A percentile compares a stretch with the other conserved stretches of the same genome.
Evolutionary conservation across 768 basidiomycete genomes (phyloP).

Genomic region (Boletus vinaceobasis): DNA sequence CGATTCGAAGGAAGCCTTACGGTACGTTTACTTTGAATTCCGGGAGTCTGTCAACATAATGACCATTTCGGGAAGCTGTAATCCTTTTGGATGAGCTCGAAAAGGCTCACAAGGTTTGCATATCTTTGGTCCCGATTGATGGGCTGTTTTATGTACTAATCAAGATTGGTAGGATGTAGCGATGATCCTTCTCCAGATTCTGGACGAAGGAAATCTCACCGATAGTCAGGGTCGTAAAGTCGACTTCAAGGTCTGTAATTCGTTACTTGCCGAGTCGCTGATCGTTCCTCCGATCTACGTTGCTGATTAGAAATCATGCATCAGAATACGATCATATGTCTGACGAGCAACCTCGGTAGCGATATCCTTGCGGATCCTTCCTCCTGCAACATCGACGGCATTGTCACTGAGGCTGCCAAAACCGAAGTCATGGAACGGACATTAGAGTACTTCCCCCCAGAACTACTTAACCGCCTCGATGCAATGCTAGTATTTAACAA

Average conservation of each 20-base stretch:
- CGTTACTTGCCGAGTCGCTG: not conserved
- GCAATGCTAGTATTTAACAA: constrained; percentile 90
- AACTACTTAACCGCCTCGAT: constrained; percentile 86
- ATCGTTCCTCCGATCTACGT: not conserved
- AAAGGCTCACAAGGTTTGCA: constrained; percentile 73
- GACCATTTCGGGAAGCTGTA: constrained; percentile 39
- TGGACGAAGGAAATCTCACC: constrained; percentile 87
- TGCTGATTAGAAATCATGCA: not conserved
- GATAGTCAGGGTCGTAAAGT: constrained; percentile 92
- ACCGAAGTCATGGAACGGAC: constrained; percentile 71
- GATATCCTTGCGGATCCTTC: constrained; percentile 70
- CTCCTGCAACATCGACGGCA: constrained; percentile 60
- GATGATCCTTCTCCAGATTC: constrained; percentile 86
- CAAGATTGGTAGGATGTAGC: constrained; percentile 62
- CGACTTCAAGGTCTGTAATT: constrained; percentile 69
- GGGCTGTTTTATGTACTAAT: not conserved
- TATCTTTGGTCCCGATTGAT: not conserved
- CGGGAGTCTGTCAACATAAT: not conserved
- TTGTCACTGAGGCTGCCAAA: constrained; percentile 59
- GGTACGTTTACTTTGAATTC: constrained; percentile 28
- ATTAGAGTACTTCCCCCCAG: constrained; percentile 81
- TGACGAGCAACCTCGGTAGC: constrained; percentile 85
- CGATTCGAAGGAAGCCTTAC: constrained; percentile 60
- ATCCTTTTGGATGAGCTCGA: constrained; percentile 66
- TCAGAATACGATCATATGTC: constrained; percentile 86